Conservation (phyloP, 768 basidiomycete genomes). For the Collybia sordida region DNA sequence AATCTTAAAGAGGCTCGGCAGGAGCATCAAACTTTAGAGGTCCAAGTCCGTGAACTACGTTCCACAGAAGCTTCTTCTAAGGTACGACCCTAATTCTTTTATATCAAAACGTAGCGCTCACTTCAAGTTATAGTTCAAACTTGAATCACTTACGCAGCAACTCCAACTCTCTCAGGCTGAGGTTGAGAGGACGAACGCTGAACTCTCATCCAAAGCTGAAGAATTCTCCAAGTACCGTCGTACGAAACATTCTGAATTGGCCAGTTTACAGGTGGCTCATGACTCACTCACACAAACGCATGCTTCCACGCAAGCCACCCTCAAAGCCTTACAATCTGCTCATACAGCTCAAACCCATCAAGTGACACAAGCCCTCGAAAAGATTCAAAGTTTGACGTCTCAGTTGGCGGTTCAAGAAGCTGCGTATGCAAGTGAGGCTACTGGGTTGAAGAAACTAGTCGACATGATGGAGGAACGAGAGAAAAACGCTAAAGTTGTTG, state of each 20-base stretch:
- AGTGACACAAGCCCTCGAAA: slow-evolving; percentile 72
- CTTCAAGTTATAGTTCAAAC: slow-evolving; percentile 63
- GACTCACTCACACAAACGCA: slow-evolving; percentile 72
- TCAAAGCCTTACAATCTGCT: slow-evolving; percentile 72
- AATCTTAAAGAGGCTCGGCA: slow-evolving; percentile 75
- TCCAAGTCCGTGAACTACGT: slow-evolving; percentile 68
- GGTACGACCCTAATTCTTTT: slow-evolving; percentile 32
- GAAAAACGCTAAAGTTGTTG: slow-evolving; percentile 77
- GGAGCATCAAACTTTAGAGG: slow-evolving; percentile 67
- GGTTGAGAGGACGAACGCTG: slow-evolving; percentile 65
- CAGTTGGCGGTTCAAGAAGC: slow-evolving; percentile 85
- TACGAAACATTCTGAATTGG: slow-evolving; percentile 75
- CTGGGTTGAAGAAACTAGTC: slow-evolving; percentile 71
- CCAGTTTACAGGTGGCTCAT: slow-evolving; percentile 72
- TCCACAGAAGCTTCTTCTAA: slow-evolving; percentile 77
- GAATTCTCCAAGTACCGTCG: slow-evolving; percentile 84
- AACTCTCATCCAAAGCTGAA: slow-evolving; percentile 72
- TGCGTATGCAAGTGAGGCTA: slow-evolving; percentile 76
- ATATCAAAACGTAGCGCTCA: neutral
- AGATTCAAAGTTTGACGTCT: slow-evolving; percentile 72
- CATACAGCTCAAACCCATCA: slow-evolving; percentile 73
- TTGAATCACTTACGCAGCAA: slow-evolving; percentile 83
- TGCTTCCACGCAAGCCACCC: slow-evolving; percentile 61
- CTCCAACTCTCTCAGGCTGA: slow-evolving; percentile 76
- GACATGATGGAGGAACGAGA: slow-evolving; percentile 87